Evolutionary conservation across 495 filamentous ascomycete genomes (phyloP).

Genomic region (Amphirosellinia nigrospora): DNA sequence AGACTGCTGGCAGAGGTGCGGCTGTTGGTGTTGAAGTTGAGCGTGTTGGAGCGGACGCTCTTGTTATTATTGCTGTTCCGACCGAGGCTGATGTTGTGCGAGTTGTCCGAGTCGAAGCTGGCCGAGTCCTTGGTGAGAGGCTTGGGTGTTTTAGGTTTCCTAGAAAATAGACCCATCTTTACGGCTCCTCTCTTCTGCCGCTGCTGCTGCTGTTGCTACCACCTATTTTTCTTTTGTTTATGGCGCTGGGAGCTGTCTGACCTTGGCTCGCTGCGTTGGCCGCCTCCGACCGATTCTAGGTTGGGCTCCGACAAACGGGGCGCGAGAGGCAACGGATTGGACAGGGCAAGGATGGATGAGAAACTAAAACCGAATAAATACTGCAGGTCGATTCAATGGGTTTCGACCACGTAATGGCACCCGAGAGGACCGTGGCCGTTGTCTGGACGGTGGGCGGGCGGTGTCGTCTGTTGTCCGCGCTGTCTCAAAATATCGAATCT

Average conservation of each 20-base stretch:
- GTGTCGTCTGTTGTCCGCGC: not conserved
- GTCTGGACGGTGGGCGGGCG: not conserved
- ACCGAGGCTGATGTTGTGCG: conserved; percentile 36
- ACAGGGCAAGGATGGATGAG: not conserved
- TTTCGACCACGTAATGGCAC: conserved; percentile 1
- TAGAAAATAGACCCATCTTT: conserved; percentile 58
- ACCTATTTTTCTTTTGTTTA: not conserved
- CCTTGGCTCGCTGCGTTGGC: conserved; percentile 22
- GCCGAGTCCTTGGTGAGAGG: conserved; percentile 43
- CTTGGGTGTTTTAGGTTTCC: conserved; percentile 55
- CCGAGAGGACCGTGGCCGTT: not conserved
- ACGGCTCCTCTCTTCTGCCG: not conserved
- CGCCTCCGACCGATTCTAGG: conserved; percentile 15
- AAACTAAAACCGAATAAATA: not conserved
- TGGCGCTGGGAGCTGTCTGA: not conserved
- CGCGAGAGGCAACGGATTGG: not conserved
- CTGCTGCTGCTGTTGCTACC: not conserved
- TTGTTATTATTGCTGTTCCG: conserved; percentile 34
- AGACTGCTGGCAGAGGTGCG: conserved; percentile 48
- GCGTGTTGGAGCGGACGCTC: conserved; percentile 30
- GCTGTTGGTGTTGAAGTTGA: conserved; percentile 27
- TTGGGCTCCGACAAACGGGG: conserved; percentile 23
- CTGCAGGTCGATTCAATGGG: not conserved
- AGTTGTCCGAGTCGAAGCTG: conserved; percentile 44
- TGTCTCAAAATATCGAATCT: not conserved